Evolutionary conservation across 2,329 filamentous ascomycete genomes (phyloP).

Genomic region (Penicillium sp.): DNA sequence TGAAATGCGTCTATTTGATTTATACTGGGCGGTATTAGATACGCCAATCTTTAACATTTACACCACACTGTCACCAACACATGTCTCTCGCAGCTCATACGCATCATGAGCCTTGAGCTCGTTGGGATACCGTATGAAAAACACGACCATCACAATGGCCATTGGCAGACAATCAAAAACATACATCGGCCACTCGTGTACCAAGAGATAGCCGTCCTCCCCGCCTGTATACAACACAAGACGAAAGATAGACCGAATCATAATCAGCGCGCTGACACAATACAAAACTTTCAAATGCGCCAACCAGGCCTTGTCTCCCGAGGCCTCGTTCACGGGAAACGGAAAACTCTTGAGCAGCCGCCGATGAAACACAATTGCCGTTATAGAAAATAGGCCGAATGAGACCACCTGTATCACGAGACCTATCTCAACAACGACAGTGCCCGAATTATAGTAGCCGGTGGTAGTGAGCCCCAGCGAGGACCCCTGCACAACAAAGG

Average conservation of each 20-base stretch:
- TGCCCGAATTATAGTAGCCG: background rate
- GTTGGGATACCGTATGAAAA: background rate
- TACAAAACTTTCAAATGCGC: constrained; percentile 30
- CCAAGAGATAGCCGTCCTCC: constrained; percentile 16
- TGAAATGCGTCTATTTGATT: no score
- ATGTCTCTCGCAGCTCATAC: background rate
- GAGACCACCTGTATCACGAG: constrained; percentile 28
- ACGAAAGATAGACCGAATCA: constrained; percentile 20
- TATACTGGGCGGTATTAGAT: no score
- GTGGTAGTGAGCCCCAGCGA: background rate
- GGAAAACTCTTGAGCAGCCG: constrained; percentile 28
- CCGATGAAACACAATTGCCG: constrained; percentile 21
- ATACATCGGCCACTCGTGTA: constrained; percentile 19
- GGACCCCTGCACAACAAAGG: constrained; percentile 27
- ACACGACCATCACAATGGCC: constrained; percentile 6
- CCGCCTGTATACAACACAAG: constrained; percentile 19
- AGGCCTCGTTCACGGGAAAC: constrained; percentile 19
- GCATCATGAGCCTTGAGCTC: background rate
- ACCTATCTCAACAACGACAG: constrained; percentile 10
- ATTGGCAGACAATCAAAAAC: constrained; percentile 21
- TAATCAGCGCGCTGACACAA: constrained; percentile 16
- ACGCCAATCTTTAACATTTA: no score
- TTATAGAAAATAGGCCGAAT: constrained; percentile 26
- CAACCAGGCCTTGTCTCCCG: constrained; percentile 29
- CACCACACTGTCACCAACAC: no score